Conservation (phyloP, 768 basidiomycete genomes). For the Crassisporium funariophilum region DNA sequence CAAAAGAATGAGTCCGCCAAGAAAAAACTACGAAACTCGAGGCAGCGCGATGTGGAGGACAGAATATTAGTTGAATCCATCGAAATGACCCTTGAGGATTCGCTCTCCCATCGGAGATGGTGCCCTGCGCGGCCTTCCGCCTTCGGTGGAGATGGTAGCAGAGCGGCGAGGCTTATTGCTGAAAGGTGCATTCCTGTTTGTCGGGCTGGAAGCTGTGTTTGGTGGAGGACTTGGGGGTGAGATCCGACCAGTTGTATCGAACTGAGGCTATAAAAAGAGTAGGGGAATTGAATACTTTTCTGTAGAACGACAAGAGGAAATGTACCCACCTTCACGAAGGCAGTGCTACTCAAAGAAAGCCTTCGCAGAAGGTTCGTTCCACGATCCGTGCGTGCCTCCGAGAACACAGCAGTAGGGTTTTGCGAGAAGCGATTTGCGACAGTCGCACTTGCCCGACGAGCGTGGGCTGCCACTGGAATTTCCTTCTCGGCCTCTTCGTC, state of each 20-base stretch:
- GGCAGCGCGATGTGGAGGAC: slow-evolving; percentile 7
- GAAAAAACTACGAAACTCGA: slow-evolving; percentile 9
- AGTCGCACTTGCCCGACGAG: slow-evolving; percentile 62
- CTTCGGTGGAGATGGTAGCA: slow-evolving; percentile 55
- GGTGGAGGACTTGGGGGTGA: slow-evolving; percentile 52
- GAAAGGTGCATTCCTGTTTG: slow-evolving; percentile 29
- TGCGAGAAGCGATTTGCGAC: slow-evolving; percentile 57
- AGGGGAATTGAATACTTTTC: slow-evolving; percentile 15
- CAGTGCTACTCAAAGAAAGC: slow-evolving; percentile 65
- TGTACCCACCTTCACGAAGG: slow-evolving; percentile 57
- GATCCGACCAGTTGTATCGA: slow-evolving; percentile 28
- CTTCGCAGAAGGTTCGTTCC: slow-evolving; percentile 73
- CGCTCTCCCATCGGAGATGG: slow-evolving; percentile 92
- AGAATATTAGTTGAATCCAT: slow-evolving; percentile 72
- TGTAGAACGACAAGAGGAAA: background rate
- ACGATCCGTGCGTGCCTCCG: slow-evolving; percentile 58
- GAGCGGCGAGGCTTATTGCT: slow-evolving; percentile 51
- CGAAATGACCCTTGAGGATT: slow-evolving; percentile 89
- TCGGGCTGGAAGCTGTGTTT: slow-evolving; percentile 49
- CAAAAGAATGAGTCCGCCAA: too few species aligned
- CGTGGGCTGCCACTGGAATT: slow-evolving; percentile 44
- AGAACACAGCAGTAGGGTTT: slow-evolving; percentile 38
- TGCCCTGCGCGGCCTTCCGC: slow-evolving; percentile 56
- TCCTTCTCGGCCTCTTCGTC: slow-evolving; percentile 46
- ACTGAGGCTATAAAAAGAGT: slow-evolving; percentile 25